Evolutionary conservation across 1,139 yeast species (phyloP).

Genomic region (Candida sanyaensis): DNA sequence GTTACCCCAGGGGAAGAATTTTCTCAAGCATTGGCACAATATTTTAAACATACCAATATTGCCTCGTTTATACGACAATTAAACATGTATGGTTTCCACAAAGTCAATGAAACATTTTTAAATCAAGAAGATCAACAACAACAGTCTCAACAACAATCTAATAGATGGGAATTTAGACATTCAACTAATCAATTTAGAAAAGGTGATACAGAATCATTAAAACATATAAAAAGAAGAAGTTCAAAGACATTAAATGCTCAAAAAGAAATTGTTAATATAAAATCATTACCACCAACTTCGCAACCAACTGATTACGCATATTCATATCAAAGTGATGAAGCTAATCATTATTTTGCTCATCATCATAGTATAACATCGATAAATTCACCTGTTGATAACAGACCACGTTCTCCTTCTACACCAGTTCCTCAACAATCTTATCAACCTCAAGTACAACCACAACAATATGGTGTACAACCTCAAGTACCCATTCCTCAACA

Average conservation of each 20-base stretch:
- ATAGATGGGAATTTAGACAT: constrained; percentile 71
- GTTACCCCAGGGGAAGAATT: constrained; percentile 58
- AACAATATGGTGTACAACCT: constrained; percentile 6
- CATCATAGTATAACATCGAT: constrained; percentile 2
- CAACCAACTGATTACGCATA: constrained; percentile 16
- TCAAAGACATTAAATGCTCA: constrained; percentile 51
- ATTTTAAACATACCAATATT: constrained; percentile 76
- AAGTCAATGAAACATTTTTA: constrained; percentile 51
- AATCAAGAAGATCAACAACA: constrained; percentile 12
- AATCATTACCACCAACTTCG: constrained; percentile 33
- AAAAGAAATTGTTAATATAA: constrained; percentile 42
- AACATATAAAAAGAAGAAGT: constrained; percentile 63
- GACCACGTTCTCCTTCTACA: constrained; percentile 5
- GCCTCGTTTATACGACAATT: constrained; percentile 79
- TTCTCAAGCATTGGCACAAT: constrained; percentile 59
- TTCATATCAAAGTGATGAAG: constrained; percentile 5
- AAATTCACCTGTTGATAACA: constrained; percentile 4
- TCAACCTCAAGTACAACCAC: constrained; percentile 8
- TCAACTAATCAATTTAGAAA: constrained; percentile 63
- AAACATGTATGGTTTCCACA: constrained; percentile 82
- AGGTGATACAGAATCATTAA: constrained; percentile 61
- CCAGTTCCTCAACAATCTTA: constrained; percentile 8
- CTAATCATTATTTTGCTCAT: constrained; percentile 5
- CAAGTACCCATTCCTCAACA: constrained; percentile 9
- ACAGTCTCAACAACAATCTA: constrained; percentile 7